These are phyloP conservation scores for Aspergillus floridensis DNA, from an alignment of 2,329 filamentous ascomycete species.

Conservation along the genomic window DNA sequence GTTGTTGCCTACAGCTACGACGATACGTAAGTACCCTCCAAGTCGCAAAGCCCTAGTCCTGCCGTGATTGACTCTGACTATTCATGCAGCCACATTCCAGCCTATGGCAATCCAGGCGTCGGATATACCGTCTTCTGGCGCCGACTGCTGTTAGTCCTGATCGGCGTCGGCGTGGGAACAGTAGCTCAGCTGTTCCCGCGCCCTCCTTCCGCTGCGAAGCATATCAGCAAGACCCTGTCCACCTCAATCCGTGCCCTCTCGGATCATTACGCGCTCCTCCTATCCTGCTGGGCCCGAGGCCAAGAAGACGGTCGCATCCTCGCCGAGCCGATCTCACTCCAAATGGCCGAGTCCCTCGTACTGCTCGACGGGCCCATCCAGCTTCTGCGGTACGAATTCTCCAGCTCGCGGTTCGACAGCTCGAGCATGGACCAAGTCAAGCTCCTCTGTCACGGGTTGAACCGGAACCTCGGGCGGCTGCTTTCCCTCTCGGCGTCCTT, in stretches of 20 bases:
- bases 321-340: conserved; percentile 32
- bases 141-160: conserved; percentile 43
- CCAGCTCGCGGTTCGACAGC: conserved; percentile 39
- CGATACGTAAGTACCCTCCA: conserved; percentile 37
- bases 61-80: not conserved
- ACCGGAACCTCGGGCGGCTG: conserved; percentile 36
- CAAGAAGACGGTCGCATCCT: conserved; percentile 23
- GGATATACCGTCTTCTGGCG: conserved; percentile 53
- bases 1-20: conserved; percentile 51
- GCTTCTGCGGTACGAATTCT: conserved; percentile 40
- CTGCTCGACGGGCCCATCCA: conserved; percentile 35
- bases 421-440: conserved; percentile 33
- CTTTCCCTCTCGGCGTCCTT: conserved; percentile 34
- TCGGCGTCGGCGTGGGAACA: conserved; percentile 45
- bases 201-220: conserved; percentile 47
- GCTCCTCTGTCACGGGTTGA: conserved; percentile 32
- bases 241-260: conserved; percentile 44
- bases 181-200: conserved; percentile 50
- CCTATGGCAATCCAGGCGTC: conserved; percentile 48
- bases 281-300: conserved; percentile 45
- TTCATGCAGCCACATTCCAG: conserved; percentile 33
- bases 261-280: conserved; percentile 51
- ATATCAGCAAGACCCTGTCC: conserved; percentile 48
- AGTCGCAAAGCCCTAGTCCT: too few species aligned
- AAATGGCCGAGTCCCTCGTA: conserved; percentile 32